Percentiles rank a stretch among this genome's conserved stretches.
Conservation (phyloP, 1,139 yeast genomes). For the Candida sanyaensis region DNA sequence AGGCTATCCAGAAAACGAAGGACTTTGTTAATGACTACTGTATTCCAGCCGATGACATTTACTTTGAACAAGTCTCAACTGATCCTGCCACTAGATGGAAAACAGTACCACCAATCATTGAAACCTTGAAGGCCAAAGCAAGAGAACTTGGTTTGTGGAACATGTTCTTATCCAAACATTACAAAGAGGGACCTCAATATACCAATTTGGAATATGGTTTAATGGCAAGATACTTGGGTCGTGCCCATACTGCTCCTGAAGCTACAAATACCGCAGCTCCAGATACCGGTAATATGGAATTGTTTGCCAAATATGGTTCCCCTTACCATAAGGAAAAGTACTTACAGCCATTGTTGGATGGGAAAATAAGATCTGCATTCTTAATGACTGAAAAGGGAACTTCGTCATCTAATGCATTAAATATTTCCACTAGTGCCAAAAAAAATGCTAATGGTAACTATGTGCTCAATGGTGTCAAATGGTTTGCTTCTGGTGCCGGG, state of each 20-base stretch:
- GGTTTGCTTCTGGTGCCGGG: slow-evolving; percentile 81
- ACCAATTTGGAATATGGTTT: slow-evolving; percentile 69
- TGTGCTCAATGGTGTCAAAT: slow-evolving; percentile 65
- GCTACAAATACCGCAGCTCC: slow-evolving; percentile 70
- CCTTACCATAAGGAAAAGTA: slow-evolving; percentile 53
- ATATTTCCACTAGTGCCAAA: slow-evolving; percentile 54
- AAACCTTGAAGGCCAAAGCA: slow-evolving; percentile 57
- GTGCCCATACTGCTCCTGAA: slow-evolving; percentile 58
- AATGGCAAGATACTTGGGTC: slow-evolving; percentile 70
- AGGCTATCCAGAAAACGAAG: slow-evolving; percentile 49
- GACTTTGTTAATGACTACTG: slow-evolving; percentile 62
- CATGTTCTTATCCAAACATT: slow-evolving; percentile 58
- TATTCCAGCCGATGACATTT: slow-evolving; percentile 56
- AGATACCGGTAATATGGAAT: slow-evolving; percentile 78
- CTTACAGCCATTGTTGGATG: slow-evolving; percentile 58
- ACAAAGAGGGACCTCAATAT: slow-evolving; percentile 63
- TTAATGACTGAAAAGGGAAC: slow-evolving; percentile 72
- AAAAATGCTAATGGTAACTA: slow-evolving; percentile 49
- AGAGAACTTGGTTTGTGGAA: slow-evolving; percentile 64
- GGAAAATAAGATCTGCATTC: slow-evolving; percentile 66
- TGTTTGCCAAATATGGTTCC: slow-evolving; percentile 61
- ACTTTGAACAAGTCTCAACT: slow-evolving; percentile 37
- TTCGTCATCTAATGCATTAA: slow-evolving; percentile 68
- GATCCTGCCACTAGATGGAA: slow-evolving; percentile 53
- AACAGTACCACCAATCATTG: slow-evolving; percentile 51